Evolutionary conservation across 1,284 basidiomycete species (phyloP).

Genomic region (Anthracocystis setariae): DNA sequence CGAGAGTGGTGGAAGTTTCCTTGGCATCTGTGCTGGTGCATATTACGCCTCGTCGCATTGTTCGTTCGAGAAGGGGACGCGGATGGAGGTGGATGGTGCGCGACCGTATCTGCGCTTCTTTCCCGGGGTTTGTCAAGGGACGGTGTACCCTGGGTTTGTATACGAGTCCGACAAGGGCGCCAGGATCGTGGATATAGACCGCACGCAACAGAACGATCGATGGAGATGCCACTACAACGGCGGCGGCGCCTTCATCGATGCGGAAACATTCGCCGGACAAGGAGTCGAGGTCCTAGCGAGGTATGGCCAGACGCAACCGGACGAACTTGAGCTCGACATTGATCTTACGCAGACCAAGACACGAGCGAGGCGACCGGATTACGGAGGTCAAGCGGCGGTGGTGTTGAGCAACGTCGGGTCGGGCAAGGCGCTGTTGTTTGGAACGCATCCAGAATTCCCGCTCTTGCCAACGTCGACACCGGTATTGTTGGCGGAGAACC

Average conservation of each 20-base stretch:
- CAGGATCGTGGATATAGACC: slow-evolving; percentile 66
- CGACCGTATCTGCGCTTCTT: slow-evolving; percentile 73
- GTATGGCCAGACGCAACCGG: slow-evolving; percentile 64
- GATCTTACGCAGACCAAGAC: slow-evolving; percentile 14
- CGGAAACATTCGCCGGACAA: slow-evolving; percentile 40
- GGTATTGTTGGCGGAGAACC: slow-evolving; percentile 32
- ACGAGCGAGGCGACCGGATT: slow-evolving; percentile 13
- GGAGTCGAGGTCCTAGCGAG: slow-evolving; percentile 69
- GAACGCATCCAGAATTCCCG: slow-evolving; percentile 76
- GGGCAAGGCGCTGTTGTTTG: slow-evolving; percentile 75
- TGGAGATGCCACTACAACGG: slow-evolving; percentile 72
- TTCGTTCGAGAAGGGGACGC: slow-evolving; percentile 71
- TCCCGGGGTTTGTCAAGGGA: slow-evolving; percentile 72
- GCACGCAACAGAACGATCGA: slow-evolving; percentile 8
- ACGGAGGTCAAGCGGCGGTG: slow-evolving; percentile 70
- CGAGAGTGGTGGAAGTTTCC: slow-evolving; percentile 74
- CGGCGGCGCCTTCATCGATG: slow-evolving; percentile 71
- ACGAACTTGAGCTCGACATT: slow-evolving; percentile 32
- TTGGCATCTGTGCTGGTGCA: slow-evolving; percentile 76
- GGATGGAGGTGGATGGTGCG: slow-evolving; percentile 71
- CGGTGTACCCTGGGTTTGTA: slow-evolving; percentile 73
- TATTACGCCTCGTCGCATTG: slow-evolving; percentile 72
- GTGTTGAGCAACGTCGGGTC: slow-evolving; percentile 72
- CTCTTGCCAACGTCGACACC: slow-evolving; percentile 63
- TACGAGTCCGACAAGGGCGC: slow-evolving; percentile 71